Evolutionary conservation across 2,329 filamentous ascomycete species (phyloP).

Genomic region (Fusarium domesticum): DNA sequence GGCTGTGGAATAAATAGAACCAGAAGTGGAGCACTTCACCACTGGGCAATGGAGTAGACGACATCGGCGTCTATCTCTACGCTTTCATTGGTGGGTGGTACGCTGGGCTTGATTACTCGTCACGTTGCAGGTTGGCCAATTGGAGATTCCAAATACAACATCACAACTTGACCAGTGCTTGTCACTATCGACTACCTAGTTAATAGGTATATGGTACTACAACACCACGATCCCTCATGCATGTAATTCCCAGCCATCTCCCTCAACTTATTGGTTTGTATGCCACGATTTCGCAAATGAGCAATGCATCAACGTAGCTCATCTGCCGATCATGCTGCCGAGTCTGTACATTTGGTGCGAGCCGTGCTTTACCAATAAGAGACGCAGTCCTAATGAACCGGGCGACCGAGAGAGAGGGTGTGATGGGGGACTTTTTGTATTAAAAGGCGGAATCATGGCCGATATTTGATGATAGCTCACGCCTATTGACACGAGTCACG

Average conservation of each 20-base stretch:
- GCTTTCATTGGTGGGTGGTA: slow-evolving; percentile 26
- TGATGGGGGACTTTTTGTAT: too few species aligned
- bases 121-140: slow-evolving; percentile 28
- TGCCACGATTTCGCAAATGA: neutral
- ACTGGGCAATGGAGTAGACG: slow-evolving; percentile 14
- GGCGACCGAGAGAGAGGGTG: neutral
- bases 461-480: too few species aligned
- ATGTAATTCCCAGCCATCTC: neutral
- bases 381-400: neutral
- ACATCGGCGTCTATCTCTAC: slow-evolving; percentile 24
- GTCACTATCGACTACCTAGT: neutral
- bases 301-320: neutral
- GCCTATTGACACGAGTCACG: too few species aligned
- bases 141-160: slow-evolving; percentile 5
- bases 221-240: neutral
- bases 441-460: too few species aligned
- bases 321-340: neutral
- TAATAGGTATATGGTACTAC: neutral
- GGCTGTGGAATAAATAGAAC: too few species aligned
- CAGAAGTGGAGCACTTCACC: slow-evolving; percentile 11
- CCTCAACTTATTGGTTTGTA: neutral
- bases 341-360: neutral
- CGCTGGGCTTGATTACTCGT: slow-evolving; percentile 18
- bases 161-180: neutral
- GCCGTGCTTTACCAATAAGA: neutral